phyloP scores from a whole-genome alignment of 169 alveolate species.

The Besnoitia besnoiti region DNA sequence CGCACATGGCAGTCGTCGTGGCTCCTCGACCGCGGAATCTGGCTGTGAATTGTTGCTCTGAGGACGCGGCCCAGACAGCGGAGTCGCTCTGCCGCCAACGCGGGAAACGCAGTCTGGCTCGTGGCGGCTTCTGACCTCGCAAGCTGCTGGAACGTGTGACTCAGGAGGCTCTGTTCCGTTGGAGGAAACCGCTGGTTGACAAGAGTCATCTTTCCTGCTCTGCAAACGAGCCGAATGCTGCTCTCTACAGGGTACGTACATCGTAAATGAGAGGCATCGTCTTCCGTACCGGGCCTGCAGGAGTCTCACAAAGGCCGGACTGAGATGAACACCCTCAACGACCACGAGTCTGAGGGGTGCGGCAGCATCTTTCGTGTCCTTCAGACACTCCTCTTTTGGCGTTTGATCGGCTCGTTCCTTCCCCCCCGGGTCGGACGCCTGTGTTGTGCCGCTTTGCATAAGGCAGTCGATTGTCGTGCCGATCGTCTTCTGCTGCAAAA shows the following conservation, averaged over 20 bases:
- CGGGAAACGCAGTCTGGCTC: too few relatives aligned
- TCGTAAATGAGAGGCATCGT: constrained; percentile 13
- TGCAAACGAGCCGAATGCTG: constrained; percentile 28
- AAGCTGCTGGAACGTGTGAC: too few relatives aligned
- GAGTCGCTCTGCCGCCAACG: too few relatives aligned
- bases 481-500: neutral
- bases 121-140: too few relatives aligned
- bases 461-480: neutral
- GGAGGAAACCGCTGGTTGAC: neutral
- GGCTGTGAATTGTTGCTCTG: too few relatives aligned
- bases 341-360: neutral
- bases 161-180: too few relatives aligned
- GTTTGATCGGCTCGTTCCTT: neutral
- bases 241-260: neutral
- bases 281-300: constrained; percentile 4
- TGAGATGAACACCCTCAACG: constrained; percentile 31
- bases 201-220: neutral
- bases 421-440: neutral
- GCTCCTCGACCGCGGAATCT: too few relatives aligned
- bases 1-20: too few relatives aligned
- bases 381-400: neutral
- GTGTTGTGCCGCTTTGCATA: neutral
- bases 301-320: constrained; percentile 12
- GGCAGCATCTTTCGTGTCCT: neutral
- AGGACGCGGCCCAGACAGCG: too few relatives aligned